Conservation (phyloP, 1,284 basidiomycete species). For the Inonotus hispidus region DNA sequence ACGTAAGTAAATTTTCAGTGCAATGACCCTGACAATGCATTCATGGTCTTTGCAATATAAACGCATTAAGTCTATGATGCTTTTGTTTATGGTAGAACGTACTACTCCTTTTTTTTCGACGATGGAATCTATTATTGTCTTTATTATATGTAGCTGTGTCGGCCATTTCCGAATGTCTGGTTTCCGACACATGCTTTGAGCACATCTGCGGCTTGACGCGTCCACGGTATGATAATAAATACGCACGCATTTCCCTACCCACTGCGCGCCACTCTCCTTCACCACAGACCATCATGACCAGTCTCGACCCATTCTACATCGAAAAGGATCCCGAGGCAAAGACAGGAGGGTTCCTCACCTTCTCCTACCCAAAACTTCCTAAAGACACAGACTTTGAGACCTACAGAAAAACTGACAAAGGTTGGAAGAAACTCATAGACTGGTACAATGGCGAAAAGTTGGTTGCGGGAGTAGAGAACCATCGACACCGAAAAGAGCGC, state of each 20-base stretch:
- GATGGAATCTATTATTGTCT: too few relatives aligned
- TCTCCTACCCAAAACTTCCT: conserved; percentile 11
- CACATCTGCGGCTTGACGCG: too few relatives aligned
- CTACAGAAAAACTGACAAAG: conserved; percentile 14
- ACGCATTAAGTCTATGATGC: too few relatives aligned
- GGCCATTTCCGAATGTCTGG: too few relatives aligned
- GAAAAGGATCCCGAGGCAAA: conserved; percentile 9
- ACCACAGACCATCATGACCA: neutral
- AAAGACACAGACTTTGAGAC: conserved; percentile 14
- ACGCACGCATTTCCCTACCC: neutral
- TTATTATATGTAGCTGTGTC: too few relatives aligned
- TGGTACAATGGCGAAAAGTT: conserved; percentile 7
- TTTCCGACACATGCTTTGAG: too few relatives aligned
- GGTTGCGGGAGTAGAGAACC: neutral
- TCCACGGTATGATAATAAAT: too few relatives aligned
- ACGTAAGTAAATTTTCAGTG: too few relatives aligned
- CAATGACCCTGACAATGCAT: too few relatives aligned
- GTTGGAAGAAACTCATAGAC: conserved; percentile 9
- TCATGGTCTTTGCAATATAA: too few relatives aligned
- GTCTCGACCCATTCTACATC: neutral
- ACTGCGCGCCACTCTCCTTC: neutral
- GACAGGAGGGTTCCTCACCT: conserved; percentile 5
- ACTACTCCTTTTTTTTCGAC: too few relatives aligned
- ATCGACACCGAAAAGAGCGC: conserved; percentile 15
- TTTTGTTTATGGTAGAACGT: too few relatives aligned